Conservation (phyloP, 1,139 yeast genomes). For the Geotrichum bryndzae region DNA sequence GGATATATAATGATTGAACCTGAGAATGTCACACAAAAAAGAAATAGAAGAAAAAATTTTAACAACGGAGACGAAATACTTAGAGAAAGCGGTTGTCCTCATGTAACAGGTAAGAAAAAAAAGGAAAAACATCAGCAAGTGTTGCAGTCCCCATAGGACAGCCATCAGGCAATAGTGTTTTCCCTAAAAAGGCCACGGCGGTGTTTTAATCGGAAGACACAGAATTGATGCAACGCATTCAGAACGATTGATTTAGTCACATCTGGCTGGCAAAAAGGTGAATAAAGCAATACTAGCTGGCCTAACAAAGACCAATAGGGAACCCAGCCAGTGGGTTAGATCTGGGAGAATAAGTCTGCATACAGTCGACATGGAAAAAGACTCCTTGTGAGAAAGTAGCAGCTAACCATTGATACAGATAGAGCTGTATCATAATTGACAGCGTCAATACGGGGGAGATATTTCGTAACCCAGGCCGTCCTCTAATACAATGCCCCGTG, state of each 20-base stretch:
- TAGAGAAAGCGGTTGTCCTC: neutral
- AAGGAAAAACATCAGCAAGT: no score
- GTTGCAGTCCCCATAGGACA: no score
- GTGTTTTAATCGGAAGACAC: no score
- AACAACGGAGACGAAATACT: no score
- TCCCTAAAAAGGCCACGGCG: no score
- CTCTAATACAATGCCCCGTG: neutral
- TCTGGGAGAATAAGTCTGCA: neutral
- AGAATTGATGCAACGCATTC: no score
- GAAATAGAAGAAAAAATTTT: no score
- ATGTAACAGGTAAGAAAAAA: no score
- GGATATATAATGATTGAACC: no score
- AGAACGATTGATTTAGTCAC: neutral
- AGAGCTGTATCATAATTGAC: neutral
- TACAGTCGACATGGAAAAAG: neutral
- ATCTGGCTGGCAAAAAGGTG: neutral
- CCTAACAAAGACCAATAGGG: neutral
- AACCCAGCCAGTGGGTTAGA: neutral
- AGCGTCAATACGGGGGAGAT: neutral
- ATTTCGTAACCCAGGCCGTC: neutral
- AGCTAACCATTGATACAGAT: neutral
- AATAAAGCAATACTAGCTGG: neutral
- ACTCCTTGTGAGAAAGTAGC: neutral
- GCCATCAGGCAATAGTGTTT: no score
- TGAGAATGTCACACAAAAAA: no score